Percentiles rank a stretch among this genome's conserved stretches.
phyloP scores from a whole-genome alignment of 2,329 filamentous ascomycete genomes.

The Sporothrix brunneoviolacea region DNA sequence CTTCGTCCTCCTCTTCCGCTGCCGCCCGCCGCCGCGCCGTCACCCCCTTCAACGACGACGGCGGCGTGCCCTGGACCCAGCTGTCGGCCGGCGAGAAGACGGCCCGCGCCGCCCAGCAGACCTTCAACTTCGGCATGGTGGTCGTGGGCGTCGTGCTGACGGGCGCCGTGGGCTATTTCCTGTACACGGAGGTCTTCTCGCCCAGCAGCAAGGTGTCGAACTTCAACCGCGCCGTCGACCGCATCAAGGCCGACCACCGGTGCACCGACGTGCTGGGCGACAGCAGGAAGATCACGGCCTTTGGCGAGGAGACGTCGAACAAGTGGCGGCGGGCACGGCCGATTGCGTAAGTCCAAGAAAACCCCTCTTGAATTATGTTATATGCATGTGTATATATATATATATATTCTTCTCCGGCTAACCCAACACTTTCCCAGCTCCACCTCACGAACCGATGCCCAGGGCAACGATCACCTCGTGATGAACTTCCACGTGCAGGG shows the following conservation, averaged over 20 bases:
- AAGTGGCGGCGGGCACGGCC: constrained; percentile 68
- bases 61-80: constrained; percentile 71
- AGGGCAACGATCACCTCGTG: constrained; percentile 71
- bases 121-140: constrained; percentile 78
- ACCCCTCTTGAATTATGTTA: too few relatives aligned
- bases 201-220: constrained; percentile 77
- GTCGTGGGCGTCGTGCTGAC: constrained; percentile 69
- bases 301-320: constrained; percentile 73
- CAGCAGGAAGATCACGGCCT: constrained; percentile 66
- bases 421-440: constrained; percentile 51
- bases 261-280: constrained; percentile 72
- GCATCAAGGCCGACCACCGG: constrained; percentile 64
- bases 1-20: constrained; percentile 25
- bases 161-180: constrained; percentile 67
- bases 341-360: constrained; percentile 49
- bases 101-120: constrained; percentile 80
- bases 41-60: constrained; percentile 81
- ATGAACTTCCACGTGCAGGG: constrained; percentile 89
- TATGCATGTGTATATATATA: too few relatives aligned
- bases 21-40: constrained; percentile 58
- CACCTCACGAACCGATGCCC: constrained; percentile 59
- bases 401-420: too few relatives aligned
- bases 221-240: constrained; percentile 80
- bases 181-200: constrained; percentile 78
- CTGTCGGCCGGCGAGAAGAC: constrained; percentile 72